Evolutionary conservation across 2,329 filamentous ascomycete species (phyloP), one percentile per base, ranked within the genome.

Genomic region (Clonostachys rosea): DNA sequence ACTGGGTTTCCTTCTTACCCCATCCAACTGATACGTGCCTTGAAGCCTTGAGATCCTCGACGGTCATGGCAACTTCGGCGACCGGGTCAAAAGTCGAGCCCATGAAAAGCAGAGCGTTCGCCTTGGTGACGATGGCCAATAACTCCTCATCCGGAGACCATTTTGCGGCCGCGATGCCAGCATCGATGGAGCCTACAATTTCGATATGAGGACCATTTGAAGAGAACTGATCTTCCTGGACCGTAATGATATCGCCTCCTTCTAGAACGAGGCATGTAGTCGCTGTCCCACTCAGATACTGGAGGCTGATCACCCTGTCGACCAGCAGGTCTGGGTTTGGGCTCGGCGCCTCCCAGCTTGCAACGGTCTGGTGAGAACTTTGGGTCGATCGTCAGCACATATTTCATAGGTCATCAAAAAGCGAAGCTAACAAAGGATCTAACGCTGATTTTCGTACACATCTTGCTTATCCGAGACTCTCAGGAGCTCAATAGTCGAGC

Each of bases 1-100:
- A 99, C 64, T 99, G 94, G 1, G 94, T 99, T 68, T 99, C 94
- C 62, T 88, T 90, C 73, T 97, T 97, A 50, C 94, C 94, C 94
- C 94, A 99, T 44, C 94, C 94, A 18, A 99, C 92, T 17, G 91
- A 95, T 48, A 96, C 94, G 71, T 96, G 91, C 64, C 86, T 94
- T 24, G 87, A 97, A n/a, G 83, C 81, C 56, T 87, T 87, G 52
- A 95, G 78, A 66, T 95, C 92, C 41, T 91, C 89, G 0, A 74
- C 63, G 0, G 79, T 81, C 64, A 97, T 83, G 34, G 76, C 71
- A 45, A 88, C 77, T 65, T 91, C 87, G 34, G 87, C 81, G 40
- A 95, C 83, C 48, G 85, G 86, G 56, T 97, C 92, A 54, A 97
- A 95, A 24, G 85, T 83, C 52, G 91, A 81, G 47, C 91, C 96